Conservation (phyloP, 2,329 filamentous ascomycete genomes). For the Xylaria sp. region DNA sequence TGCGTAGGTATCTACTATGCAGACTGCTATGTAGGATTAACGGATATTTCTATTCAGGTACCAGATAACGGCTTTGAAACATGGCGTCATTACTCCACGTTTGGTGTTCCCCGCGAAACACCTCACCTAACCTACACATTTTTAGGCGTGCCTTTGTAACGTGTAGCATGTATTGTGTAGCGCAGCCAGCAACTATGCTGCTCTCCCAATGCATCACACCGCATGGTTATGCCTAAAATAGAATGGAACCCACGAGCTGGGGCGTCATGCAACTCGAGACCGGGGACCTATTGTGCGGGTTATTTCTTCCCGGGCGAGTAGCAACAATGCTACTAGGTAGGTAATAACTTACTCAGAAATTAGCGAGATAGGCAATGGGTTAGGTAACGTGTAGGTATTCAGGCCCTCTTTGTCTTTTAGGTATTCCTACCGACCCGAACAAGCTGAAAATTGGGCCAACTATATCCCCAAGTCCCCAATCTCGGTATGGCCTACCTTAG, state of each 20-base stretch:
- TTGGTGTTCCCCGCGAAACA: neutral
- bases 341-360: constrained; percentile 31
- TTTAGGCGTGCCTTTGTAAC: neutral
- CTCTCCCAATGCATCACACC: constrained; percentile 36
- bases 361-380: constrained; percentile 17
- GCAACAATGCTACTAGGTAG: constrained; percentile 16
- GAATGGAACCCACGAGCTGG: constrained; percentile 37
- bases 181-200: neutral
- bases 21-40: no score
- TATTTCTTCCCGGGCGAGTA: constrained; percentile 10
- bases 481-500: constrained; percentile 2
- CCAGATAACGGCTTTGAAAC: no score
- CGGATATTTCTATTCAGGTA: no score
- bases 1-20: no score
- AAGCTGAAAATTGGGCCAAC: constrained; percentile 14
- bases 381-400: neutral
- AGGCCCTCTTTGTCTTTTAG: neutral
- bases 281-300: constrained; percentile 17
- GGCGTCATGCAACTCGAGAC: constrained; percentile 14
- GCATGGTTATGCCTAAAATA: constrained; percentile 43
- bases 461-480: constrained; percentile 15
- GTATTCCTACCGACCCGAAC: constrained; percentile 2
- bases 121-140: neutral
- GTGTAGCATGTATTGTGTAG: neutral
- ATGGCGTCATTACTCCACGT: neutral